Conservation (phyloP, 2,329 filamentous ascomycete species). For the Phaeosphaeriaceae sp. region DNA sequence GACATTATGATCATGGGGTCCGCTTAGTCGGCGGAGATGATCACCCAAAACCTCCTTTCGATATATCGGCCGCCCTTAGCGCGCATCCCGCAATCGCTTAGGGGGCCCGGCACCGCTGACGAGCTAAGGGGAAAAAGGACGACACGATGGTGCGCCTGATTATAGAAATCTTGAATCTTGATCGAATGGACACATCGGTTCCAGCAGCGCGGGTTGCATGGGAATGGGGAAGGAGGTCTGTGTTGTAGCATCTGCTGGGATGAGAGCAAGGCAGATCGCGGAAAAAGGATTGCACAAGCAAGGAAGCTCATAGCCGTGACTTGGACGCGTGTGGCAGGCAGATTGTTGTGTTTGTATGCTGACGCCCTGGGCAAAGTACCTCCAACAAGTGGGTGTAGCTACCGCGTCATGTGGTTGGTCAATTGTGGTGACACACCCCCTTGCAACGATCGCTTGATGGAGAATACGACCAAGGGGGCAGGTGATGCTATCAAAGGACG, state of each 20-base stretch:
- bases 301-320: slow-evolving; percentile 9
- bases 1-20: slow-evolving; percentile 11
- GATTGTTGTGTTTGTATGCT: slow-evolving; percentile 8
- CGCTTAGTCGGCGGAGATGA: slow-evolving; percentile 11
- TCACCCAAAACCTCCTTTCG: slow-evolving; percentile 18
- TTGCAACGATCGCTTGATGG: neutral
- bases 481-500: neutral
- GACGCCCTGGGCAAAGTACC: neutral
- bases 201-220: neutral
- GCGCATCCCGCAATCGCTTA: slow-evolving; percentile 6
- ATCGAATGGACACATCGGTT: neutral
- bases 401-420: slow-evolving; percentile 14
- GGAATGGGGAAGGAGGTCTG: neutral
- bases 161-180: neutral
- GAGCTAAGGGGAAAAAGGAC: slow-evolving; percentile 7
- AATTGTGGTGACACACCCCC: neutral
- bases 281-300: neutral
- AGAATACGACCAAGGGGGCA: neutral
- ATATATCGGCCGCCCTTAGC: slow-evolving; percentile 19
- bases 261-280: slow-evolving; percentile 4
- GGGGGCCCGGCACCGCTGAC: slow-evolving; percentile 4
- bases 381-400: slow-evolving; percentile 11
- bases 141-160: slow-evolving; percentile 6
- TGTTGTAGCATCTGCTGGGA: slow-evolving; percentile 8
- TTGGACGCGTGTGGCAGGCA: slow-evolving; percentile 12